Conservation (phyloP, 176 grass and related monocot species). For the Oryza meyeriana region DNA sequence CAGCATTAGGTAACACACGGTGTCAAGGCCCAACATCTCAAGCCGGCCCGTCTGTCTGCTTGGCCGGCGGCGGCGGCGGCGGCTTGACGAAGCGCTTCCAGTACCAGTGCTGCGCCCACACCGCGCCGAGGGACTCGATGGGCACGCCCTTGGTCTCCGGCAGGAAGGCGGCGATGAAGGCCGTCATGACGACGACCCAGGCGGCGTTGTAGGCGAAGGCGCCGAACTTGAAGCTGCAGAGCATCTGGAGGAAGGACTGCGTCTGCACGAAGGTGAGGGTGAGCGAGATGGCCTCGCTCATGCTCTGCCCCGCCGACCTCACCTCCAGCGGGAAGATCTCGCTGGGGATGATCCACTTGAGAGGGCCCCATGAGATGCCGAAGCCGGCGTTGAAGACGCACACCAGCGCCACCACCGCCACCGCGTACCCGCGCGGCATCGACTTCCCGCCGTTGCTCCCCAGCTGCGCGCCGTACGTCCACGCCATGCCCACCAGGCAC, state of each 20-base stretch:
- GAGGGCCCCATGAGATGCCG: constrained; percentile 46
- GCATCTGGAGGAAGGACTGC: constrained; percentile 40
- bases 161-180: constrained; percentile 43
- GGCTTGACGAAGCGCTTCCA: constrained; percentile 40
- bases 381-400: constrained; percentile 47
- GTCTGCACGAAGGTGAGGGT: constrained; percentile 35
- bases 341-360: constrained; percentile 50
- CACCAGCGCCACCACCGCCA: constrained; percentile 42
- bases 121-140: constrained; percentile 51
- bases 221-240: constrained; percentile 39
- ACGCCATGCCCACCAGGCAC: constrained; percentile 31
- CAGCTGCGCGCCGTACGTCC: constrained; percentile 18
- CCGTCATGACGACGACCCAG: constrained; percentile 49
- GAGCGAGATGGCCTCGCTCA: constrained; percentile 36
- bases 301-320: constrained; percentile 47
- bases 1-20: too few species aligned
- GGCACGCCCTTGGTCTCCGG: constrained; percentile 87
- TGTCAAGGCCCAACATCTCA: neutral
- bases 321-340: constrained; percentile 60
- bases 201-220: constrained; percentile 44
- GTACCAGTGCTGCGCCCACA: constrained; percentile 55
- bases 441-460: constrained; percentile 10
- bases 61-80: neutral
- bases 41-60: neutral
- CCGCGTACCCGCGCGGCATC: constrained; percentile 29